Conservation (phyloP, 805 yeast species). For the Pichia nakasei region DNA sequence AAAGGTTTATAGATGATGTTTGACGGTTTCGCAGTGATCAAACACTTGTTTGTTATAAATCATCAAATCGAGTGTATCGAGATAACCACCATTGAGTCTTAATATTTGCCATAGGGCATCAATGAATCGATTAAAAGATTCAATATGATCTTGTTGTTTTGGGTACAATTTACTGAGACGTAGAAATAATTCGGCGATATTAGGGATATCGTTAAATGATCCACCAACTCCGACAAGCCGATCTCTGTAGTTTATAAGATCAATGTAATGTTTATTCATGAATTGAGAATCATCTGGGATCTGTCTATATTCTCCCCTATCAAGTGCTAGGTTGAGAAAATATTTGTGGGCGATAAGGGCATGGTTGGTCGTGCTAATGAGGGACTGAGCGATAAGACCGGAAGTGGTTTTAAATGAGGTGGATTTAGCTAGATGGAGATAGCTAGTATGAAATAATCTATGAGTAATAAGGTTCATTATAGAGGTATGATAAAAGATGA, state of each 20-base stretch:
- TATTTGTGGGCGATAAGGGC: too few species aligned
- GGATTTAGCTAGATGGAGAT: too few species aligned
- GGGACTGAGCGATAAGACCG: slow-evolving; percentile 27
- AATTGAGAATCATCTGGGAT: slow-evolving; percentile 46
- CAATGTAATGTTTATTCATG: slow-evolving; percentile 41
- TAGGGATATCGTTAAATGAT: slow-evolving; percentile 30
- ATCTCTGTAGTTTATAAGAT: slow-evolving; percentile 28
- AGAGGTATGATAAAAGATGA: too few species aligned
- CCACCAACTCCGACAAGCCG: slow-evolving; percentile 21
- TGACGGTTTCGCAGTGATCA: slow-evolving; percentile 32
- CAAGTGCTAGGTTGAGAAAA: too few species aligned
- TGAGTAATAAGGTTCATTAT: too few species aligned
- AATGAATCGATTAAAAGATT: slow-evolving; percentile 28
- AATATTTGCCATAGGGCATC: slow-evolving; percentile 36
- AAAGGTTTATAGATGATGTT: slow-evolving; percentile 8
- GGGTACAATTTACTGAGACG: slow-evolving; percentile 30
- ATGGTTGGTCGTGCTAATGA: too few species aligned
- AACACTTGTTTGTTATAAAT: slow-evolving; percentile 41
- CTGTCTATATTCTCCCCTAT: slow-evolving; percentile 34
- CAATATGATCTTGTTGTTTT: neutral
- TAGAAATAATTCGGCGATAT: slow-evolving; percentile 31
- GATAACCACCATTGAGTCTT: slow-evolving; percentile 47
- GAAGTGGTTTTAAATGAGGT: slow-evolving; percentile 16
- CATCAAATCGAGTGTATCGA: slow-evolving; percentile 49
- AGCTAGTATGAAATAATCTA: too few species aligned